These are phyloP conservation scores for Babesia gibsoni DNA, from an alignment of 169 alveolate species.

Conservation along the genomic window DNA sequence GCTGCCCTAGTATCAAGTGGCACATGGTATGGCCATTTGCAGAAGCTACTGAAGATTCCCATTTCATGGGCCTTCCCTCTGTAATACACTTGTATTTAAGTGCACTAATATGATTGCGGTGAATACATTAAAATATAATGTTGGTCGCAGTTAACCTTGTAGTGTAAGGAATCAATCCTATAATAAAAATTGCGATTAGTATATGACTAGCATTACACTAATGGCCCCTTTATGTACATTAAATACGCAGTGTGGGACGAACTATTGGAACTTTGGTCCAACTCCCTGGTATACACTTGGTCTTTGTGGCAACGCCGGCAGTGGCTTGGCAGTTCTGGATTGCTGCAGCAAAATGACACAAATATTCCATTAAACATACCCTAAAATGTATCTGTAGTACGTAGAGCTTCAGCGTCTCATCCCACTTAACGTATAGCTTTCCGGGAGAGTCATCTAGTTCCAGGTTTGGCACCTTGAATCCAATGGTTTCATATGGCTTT, in stretches of 20 bases:
- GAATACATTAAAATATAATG: too few relatives aligned
- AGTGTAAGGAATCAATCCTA: too few relatives aligned
- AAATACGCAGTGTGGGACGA: neutral
- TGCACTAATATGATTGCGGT: too few relatives aligned
- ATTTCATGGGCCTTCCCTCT: too few relatives aligned
- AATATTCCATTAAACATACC: conserved; percentile 24
- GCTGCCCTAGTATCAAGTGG: neutral
- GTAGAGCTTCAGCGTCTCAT: conserved; percentile 87
- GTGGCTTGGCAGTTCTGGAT: conserved; percentile 42
- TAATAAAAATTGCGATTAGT: too few relatives aligned
- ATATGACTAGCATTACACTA: too few relatives aligned
- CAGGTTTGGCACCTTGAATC: conserved; percentile 93
- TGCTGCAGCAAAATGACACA: neutral
- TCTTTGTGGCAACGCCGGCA: conserved; percentile 63
- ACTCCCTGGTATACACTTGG: conserved; percentile 55
- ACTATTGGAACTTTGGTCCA: conserved; percentile 11
- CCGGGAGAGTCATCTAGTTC: conserved; percentile 84
- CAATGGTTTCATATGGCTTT: conserved; percentile 97
- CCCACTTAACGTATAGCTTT: conserved; percentile 89
- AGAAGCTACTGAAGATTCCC: too few relatives aligned
- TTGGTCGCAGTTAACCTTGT: too few relatives aligned
- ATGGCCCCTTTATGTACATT: neutral
- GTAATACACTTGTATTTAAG: neutral
- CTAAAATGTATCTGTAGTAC: conserved; percentile 86
- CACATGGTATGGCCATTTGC: conserved; percentile 2